These are phyloP conservation scores for Haplosporangium sp. DNA, from an alignment of 371 early-diverging fungal species.

Conservation along the genomic window DNA sequence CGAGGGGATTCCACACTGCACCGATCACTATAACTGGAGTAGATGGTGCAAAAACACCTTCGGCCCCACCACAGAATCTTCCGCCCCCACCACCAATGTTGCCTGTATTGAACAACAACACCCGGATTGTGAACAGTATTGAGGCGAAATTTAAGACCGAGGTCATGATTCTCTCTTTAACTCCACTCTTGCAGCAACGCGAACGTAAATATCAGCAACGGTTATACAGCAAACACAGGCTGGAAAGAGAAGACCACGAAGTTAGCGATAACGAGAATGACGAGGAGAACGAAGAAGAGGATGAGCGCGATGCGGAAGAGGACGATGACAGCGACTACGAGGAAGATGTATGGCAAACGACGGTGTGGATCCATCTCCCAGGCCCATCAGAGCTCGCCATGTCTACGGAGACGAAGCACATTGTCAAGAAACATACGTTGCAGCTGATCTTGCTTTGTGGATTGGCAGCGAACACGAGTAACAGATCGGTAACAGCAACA, in stretches of 20 bases:
- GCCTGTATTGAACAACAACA: neutral
- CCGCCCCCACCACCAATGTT: neutral
- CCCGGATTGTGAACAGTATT: conserved; percentile 33
- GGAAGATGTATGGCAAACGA: conserved; percentile 33
- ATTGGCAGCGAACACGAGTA: neutral
- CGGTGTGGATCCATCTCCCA: conserved; percentile 36
- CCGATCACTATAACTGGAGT: neutral
- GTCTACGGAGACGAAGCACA: conserved; percentile 41
- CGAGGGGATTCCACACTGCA: neutral
- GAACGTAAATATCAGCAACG: conserved; percentile 23
- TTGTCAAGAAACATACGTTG: conserved; percentile 35
- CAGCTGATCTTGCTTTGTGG: conserved; percentile 47
- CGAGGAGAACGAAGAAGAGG: neutral
- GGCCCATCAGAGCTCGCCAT: conserved; percentile 35
- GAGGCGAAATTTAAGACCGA: conserved; percentile 50
- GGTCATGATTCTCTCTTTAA: conserved; percentile 19
- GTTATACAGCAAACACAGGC: neutral
- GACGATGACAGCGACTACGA: conserved; percentile 9
- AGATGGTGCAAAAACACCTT: neutral
- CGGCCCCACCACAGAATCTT: neutral
- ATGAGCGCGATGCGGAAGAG: neutral
- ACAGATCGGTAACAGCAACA: neutral
- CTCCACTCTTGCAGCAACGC: conserved; percentile 20
- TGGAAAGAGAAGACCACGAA: neutral
- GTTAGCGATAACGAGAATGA: neutral